These are phyloP conservation scores for Russula compacta DNA, from an alignment of 768 basidiomycete species.

Conservation along the genomic window DNA sequence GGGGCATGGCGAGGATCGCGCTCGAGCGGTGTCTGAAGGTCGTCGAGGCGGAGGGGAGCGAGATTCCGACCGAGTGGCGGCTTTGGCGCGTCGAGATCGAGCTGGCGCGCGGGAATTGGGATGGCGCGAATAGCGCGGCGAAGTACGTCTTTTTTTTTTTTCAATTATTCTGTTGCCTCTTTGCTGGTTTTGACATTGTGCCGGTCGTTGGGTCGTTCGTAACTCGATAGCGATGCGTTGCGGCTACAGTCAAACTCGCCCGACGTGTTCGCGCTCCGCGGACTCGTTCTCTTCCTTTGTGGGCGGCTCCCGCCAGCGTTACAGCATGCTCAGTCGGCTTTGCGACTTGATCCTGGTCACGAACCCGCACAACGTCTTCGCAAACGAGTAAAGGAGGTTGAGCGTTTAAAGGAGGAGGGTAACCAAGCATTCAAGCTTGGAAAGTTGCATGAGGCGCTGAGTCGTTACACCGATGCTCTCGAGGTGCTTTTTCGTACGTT, in stretches of 20 bases:
- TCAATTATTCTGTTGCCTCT: not conserved
- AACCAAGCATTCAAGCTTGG: constrained; percentile 64
- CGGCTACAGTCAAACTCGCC: constrained; percentile 66
- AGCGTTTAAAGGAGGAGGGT: constrained; percentile 77
- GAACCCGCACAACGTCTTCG: constrained; percentile 60
- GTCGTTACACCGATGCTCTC: constrained; percentile 62
- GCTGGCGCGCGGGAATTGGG: constrained; percentile 59
- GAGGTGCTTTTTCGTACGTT: constrained; percentile 38
- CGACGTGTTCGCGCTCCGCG: constrained; percentile 70
- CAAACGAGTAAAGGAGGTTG: constrained; percentile 74
- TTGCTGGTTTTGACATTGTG: not conserved
- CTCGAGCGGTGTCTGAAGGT: constrained; percentile 68
- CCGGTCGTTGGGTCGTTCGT: not conserved
- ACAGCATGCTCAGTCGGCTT: constrained; percentile 60
- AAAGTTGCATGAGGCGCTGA: constrained; percentile 50
- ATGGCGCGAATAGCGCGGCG: constrained; percentile 63
- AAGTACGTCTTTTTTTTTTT: constrained; percentile 42
- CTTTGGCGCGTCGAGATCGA: constrained; percentile 73
- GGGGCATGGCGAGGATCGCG: constrained; percentile 71
- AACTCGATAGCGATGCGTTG: constrained; percentile 52
- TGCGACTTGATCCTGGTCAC: constrained; percentile 72
- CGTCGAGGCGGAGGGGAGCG: constrained; percentile 67
- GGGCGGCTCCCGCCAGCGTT: constrained; percentile 64
- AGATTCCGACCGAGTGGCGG: constrained; percentile 73
- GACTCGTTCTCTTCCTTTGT: constrained; percentile 66